Conservation (phyloP, 2,329 filamentous ascomycete genomes). For the Lomentospora prolificans region DNA sequence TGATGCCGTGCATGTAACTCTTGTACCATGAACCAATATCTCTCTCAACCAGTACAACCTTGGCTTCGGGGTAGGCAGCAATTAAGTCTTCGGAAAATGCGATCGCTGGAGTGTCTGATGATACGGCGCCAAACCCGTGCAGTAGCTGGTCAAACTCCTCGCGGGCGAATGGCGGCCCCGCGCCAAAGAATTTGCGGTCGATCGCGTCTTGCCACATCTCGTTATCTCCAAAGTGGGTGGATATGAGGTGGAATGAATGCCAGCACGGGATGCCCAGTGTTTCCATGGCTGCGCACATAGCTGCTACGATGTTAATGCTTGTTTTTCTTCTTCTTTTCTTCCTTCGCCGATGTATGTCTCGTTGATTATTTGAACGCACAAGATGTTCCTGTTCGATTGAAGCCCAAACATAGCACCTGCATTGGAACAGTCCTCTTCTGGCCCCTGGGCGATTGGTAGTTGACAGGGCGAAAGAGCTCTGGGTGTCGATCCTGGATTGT, state of each 20-base stretch:
- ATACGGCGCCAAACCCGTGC: slow-evolving; percentile 21
- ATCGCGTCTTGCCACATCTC: slow-evolving; percentile 16
- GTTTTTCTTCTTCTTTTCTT: not conserved
- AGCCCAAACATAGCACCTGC: slow-evolving; percentile 14
- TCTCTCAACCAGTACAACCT: slow-evolving; percentile 25
- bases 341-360: not conserved
- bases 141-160: slow-evolving; percentile 14
- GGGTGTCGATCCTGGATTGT: slow-evolving; percentile 14
- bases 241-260: slow-evolving; percentile 13
- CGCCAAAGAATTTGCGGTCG: slow-evolving; percentile 13
- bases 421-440: slow-evolving; percentile 13
- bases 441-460: slow-evolving; percentile 12
- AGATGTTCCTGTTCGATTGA: slow-evolving; percentile 15
- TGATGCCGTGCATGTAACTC: slow-evolving; percentile 11
- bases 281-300: slow-evolving; percentile 13
- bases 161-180: slow-evolving; percentile 11
- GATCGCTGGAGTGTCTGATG: slow-evolving; percentile 26
- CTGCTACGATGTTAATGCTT: not conserved
- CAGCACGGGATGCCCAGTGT: slow-evolving; percentile 13
- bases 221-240: slow-evolving; percentile 14
- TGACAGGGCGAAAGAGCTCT: slow-evolving; percentile 14
- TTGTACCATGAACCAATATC: slow-evolving; percentile 20
- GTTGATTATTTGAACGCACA: slow-evolving; percentile 8
- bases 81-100: slow-evolving; percentile 24
- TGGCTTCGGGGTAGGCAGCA: slow-evolving; percentile 30